Conservation (phyloP, 805 yeast species). For the Cyberlindnera sargentensis region DNA sequence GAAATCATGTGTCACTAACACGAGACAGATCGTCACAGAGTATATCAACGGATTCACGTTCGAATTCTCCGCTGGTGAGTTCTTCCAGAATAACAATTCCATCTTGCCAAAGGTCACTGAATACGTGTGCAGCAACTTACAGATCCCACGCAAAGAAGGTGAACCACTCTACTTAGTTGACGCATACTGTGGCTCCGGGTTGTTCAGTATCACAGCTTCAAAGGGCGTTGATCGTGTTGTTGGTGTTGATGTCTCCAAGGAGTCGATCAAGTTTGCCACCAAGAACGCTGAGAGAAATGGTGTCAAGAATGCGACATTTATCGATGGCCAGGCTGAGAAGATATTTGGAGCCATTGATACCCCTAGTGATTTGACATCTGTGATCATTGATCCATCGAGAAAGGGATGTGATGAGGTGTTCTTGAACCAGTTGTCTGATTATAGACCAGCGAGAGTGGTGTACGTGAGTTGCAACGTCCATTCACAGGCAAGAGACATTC, state of each 20-base stretch:
- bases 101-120: slow-evolving; percentile 77
- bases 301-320: slow-evolving; percentile 71
- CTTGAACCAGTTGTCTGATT: slow-evolving; percentile 75
- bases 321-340: slow-evolving; percentile 89
- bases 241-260: slow-evolving; percentile 93
- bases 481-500: slow-evolving; percentile 92
- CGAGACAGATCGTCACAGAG: slow-evolving; percentile 76
- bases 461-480: slow-evolving; percentile 97
- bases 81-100: slow-evolving; percentile 92
- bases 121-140: slow-evolving; percentile 70
- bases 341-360: slow-evolving; percentile 75
- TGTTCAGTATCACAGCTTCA: slow-evolving; percentile 84
- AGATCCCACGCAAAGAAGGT: slow-evolving; percentile 32
- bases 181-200: slow-evolving; percentile 94
- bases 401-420: slow-evolving; percentile 93
- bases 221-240: slow-evolving; percentile 73
- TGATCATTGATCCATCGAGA: slow-evolving; percentile 94
- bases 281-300: slow-evolving; percentile 72
- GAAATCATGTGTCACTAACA: slow-evolving; percentile 72
- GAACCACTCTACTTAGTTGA: slow-evolving; percentile 72
- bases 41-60: slow-evolving; percentile 68
- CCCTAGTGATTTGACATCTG: slow-evolving; percentile 72
- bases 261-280: slow-evolving; percentile 82
- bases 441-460: slow-evolving; percentile 80
- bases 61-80: slow-evolving; percentile 90